These are phyloP conservation scores for Chenopodium album DNA, from an alignment of 148 eudicot genomes.

Conservation along the genomic window DNA sequence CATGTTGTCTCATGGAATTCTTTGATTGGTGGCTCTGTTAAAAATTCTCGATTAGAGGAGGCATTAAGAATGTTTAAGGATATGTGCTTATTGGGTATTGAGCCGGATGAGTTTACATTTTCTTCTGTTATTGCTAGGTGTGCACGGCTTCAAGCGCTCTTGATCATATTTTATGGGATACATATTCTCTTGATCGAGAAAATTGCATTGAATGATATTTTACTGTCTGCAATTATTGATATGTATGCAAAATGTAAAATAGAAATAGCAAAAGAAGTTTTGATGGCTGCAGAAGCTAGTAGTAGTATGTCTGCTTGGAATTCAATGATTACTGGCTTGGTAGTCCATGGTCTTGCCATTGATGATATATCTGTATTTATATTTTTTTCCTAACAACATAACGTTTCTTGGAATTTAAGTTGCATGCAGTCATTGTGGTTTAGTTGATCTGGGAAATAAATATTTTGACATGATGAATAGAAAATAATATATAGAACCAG, in stretches of 20 bases:
- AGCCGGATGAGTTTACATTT: slow-evolving; percentile 68
- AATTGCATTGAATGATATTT: too few relatives aligned
- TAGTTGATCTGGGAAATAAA: slow-evolving; percentile 48
- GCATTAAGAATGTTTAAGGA: slow-evolving; percentile 28
- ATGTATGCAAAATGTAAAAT: slow-evolving; percentile 73
- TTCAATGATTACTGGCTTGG: slow-evolving; percentile 65
- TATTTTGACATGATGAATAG: slow-evolving; percentile 50
- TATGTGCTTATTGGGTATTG: slow-evolving; percentile 42
- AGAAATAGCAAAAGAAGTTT: slow-evolving; percentile 51
- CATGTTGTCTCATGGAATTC: slow-evolving; percentile 71
- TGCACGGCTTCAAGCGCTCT: slow-evolving; percentile 47
- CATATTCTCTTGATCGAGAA: background rate
- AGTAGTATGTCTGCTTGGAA: slow-evolving; percentile 57
- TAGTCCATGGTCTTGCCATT: slow-evolving; percentile 59
- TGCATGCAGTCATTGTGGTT: slow-evolving; percentile 66
- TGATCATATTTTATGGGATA: slow-evolving; percentile 51
- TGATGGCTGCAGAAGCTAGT: slow-evolving; percentile 7
- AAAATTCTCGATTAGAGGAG: slow-evolving; percentile 20
- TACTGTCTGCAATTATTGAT: slow-evolving; percentile 36
- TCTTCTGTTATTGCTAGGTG: slow-evolving; percentile 52
- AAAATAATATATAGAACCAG: slow-evolving; percentile 45
- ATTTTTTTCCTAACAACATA: slow-evolving; percentile 50
- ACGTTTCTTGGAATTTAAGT: slow-evolving; percentile 57
- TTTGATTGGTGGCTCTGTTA: slow-evolving; percentile 55
- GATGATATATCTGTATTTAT: slow-evolving; percentile 57